Evolutionary conservation across 1,284 basidiomycete species (phyloP).

Genomic region (Vanrija humicola): DNA sequence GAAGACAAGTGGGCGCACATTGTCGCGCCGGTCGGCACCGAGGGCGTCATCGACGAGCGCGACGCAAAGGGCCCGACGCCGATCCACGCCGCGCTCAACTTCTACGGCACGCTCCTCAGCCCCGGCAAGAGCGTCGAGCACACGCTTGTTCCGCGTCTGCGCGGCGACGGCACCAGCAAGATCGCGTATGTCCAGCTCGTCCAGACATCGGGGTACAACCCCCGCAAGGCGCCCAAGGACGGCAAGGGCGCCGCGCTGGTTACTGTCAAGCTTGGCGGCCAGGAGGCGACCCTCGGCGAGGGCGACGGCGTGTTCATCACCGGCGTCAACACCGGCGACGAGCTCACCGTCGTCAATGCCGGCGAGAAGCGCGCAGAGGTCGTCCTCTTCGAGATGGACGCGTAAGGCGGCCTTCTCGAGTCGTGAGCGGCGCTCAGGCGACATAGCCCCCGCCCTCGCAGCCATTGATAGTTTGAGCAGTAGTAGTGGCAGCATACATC

Average conservation of each 20-base stretch:
- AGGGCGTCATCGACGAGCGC: constrained; percentile 59
- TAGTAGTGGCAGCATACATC: too few species aligned
- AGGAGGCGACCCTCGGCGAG: constrained; percentile 54
- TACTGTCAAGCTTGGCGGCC: constrained; percentile 39
- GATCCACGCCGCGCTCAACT: constrained; percentile 49
- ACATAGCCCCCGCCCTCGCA: too few species aligned
- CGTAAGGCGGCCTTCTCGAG: background rate
- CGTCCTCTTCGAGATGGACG: constrained; percentile 65
- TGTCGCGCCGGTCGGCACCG: constrained; percentile 63
- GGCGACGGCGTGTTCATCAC: constrained; percentile 70
- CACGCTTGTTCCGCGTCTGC: constrained; percentile 53
- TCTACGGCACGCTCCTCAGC: constrained; percentile 61
- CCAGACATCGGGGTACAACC: constrained; percentile 72
- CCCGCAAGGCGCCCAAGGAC: constrained; percentile 43
- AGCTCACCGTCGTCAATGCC: constrained; percentile 55
- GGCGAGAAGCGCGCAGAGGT: constrained; percentile 63
- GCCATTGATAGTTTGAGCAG: too few species aligned
- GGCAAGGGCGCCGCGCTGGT: constrained; percentile 22
- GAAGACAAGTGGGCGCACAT: constrained; percentile 62
- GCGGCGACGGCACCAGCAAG: constrained; percentile 20
- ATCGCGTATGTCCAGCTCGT: constrained; percentile 53
- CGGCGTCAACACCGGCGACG: constrained; percentile 54
- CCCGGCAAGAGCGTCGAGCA: constrained; percentile 57
- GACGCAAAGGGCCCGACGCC: constrained; percentile 70
- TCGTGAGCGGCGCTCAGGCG: too few species aligned